Conservation (phyloP, 768 basidiomycete species). For the Agaricus subrufescens region DNA sequence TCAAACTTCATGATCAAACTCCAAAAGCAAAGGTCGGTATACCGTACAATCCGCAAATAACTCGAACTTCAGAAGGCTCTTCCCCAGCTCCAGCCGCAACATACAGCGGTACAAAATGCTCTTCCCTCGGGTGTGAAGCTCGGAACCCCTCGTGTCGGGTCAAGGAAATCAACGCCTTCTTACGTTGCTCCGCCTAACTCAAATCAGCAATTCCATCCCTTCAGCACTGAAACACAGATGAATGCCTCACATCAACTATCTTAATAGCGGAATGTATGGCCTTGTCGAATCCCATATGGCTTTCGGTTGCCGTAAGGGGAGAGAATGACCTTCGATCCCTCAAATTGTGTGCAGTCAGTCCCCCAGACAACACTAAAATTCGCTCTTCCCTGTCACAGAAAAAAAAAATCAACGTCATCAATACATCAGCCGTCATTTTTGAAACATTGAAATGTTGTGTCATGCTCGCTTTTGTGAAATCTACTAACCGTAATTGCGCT, state of each 20-base stretch:
- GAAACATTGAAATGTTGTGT: not conserved
- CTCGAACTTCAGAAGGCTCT: conserved; percentile 37
- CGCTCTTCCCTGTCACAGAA: conserved; percentile 47
- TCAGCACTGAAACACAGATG: conserved; percentile 1
- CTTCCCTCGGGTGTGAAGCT: conserved; percentile 66
- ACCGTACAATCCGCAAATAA: conserved; percentile 52
- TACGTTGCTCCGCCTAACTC: conserved; percentile 44
- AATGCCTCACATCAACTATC: conserved; percentile 40
- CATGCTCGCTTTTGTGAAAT: not conserved
- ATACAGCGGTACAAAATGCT: conserved; percentile 80
- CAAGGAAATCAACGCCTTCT: conserved; percentile 50
- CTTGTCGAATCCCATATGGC: conserved; percentile 52
- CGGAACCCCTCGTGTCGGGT: conserved; percentile 59
- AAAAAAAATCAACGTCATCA: conserved; percentile 7
- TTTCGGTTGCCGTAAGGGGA: conserved; percentile 40
- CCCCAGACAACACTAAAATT: conserved; percentile 66
- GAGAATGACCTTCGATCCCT: conserved; percentile 46
- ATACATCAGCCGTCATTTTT: conserved; percentile 1
- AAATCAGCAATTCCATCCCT: conserved; percentile 10
- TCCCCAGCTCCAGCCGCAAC: conserved; percentile 73
- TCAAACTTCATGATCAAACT: conserved; percentile 21
- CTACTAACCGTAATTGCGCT: conserved; percentile 46
- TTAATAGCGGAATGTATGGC: conserved; percentile 55
- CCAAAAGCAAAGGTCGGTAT: conserved; percentile 67
- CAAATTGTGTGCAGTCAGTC: conserved; percentile 65